phyloP scores from a whole-genome alignment of 345 rosid genomes.

The Diplotaxis tenuifolia region DNA sequence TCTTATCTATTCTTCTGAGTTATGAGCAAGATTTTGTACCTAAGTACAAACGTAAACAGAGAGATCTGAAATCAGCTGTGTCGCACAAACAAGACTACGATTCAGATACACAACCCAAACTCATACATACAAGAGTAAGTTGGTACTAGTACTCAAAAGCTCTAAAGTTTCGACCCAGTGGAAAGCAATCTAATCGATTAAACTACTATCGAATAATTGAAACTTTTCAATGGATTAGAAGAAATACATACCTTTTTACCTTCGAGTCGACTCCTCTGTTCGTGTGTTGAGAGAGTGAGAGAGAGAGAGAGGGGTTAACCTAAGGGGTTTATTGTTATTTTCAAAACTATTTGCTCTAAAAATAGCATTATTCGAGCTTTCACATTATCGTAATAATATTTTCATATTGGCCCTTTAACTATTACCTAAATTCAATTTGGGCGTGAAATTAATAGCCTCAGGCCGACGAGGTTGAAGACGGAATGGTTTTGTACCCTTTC shows the following conservation, averaged over 20 bases:
- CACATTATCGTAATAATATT: background rate
- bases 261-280: too few relatives aligned
- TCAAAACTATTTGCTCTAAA: background rate
- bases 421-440: background rate
- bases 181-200: conserved; percentile 6
- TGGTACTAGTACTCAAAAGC: background rate
- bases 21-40: background rate
- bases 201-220: background rate
- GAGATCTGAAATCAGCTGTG: conserved; percentile 13
- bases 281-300: background rate
- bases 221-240: background rate
- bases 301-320: background rate
- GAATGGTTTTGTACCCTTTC: conserved; percentile 98
- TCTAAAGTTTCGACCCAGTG: background rate
- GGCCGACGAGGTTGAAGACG: conserved; percentile 90
- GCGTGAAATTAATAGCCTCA: conserved; percentile 41
- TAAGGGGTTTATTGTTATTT: background rate
- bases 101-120: background rate
- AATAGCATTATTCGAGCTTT: background rate
- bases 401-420: background rate
- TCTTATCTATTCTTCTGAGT: conserved; percentile 24
- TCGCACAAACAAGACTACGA: background rate
- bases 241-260: too few relatives aligned
- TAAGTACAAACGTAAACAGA: background rate
- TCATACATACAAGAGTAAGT: background rate